Percentiles rank a stretch among this genome's conserved stretches.
These are phyloP conservation scores for Capronia coronata DNA, from an alignment of 2,329 filamentous ascomycete genomes.

Conservation along the genomic window DNA sequence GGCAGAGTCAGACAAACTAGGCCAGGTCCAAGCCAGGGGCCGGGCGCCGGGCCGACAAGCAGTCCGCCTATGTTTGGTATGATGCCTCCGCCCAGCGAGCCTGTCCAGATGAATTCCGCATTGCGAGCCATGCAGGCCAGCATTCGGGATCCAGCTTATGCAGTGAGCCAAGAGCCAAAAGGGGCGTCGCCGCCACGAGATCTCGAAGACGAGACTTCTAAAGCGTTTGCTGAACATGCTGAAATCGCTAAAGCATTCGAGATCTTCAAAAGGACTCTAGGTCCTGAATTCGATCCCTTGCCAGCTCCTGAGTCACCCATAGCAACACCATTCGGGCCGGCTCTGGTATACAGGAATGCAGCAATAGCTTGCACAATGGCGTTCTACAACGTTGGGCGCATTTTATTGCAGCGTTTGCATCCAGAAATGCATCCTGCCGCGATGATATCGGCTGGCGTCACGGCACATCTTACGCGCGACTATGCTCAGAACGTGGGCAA, in stretches of 20 bases:
- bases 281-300: constrained; percentile 69
- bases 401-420: constrained; percentile 74
- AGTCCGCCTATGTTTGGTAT: constrained; percentile 45
- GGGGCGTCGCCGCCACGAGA: constrained; percentile 38
- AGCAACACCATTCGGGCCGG: constrained; percentile 71
- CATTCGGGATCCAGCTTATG: constrained; percentile 33
- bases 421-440: constrained; percentile 87
- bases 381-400: constrained; percentile 76
- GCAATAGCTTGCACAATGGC: constrained; percentile 84
- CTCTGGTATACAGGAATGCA: constrained; percentile 75
- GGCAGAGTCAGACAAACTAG: constrained; percentile 21
- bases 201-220: constrained; percentile 57
- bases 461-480: constrained; percentile 62
- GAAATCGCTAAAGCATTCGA: constrained; percentile 39
- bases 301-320: constrained; percentile 57
- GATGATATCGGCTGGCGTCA: constrained; percentile 76
- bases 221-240: constrained; percentile 73
- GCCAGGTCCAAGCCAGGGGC: constrained; percentile 11
- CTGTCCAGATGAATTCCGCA: constrained; percentile 43
- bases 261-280: constrained; percentile 52
- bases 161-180: constrained; percentile 4
- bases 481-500: constrained; percentile 71
- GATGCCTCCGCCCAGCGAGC: constrained; percentile 39
- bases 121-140: constrained; percentile 47
- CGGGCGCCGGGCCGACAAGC: constrained; percentile 10